phyloP scores from a whole-genome alignment of 2,329 filamentous ascomycete genomes.

The Paecilomyces variotii region DNA sequence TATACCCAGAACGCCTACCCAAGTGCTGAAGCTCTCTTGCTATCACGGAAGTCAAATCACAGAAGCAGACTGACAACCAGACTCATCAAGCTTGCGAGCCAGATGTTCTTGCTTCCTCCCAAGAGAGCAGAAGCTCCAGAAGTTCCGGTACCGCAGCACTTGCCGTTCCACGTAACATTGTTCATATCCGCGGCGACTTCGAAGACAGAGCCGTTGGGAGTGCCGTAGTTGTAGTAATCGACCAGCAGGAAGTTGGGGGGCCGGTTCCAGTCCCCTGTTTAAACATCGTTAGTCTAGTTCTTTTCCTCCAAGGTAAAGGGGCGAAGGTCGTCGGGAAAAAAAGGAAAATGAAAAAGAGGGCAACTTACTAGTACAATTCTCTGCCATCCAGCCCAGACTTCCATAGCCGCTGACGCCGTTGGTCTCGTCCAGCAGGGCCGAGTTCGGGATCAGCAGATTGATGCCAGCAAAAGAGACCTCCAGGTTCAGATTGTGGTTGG shows the following conservation, averaged over 20 bases:
- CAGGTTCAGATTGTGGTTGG: conserved; percentile 87
- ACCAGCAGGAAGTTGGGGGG: conserved; percentile 74
- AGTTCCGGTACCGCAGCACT: conserved; percentile 27
- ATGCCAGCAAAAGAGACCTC: conserved; percentile 60
- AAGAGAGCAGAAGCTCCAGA: conserved; percentile 19
- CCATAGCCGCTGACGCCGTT: conserved; percentile 60
- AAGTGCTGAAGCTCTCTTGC: background rate
- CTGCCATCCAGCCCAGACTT: conserved; percentile 56
- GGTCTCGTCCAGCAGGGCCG: conserved; percentile 60
- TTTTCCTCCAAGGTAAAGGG: background rate
- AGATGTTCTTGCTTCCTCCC: conserved; percentile 1
- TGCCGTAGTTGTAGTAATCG: conserved; percentile 73
- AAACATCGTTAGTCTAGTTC: conserved; percentile 7
- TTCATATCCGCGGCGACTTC: conserved; percentile 63
- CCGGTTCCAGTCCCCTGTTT: conserved; percentile 50
- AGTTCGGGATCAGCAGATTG: conserved; percentile 63
- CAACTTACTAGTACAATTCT: conserved; percentile 51
- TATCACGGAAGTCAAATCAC: background rate
- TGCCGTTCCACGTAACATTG: conserved; percentile 57
- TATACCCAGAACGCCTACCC: background rate
- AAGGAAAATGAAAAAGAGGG: background rate
- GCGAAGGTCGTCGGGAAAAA: too few species aligned
- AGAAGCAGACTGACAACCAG: background rate
- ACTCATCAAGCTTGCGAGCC: background rate
- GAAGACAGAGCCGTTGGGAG: conserved; percentile 65